Percentiles rank a stretch among this genome's conserved stretches.
phyloP scores from a whole-genome alignment of 2,329 filamentous ascomycete genomes.

The Niveomyces coronatus region DNA sequence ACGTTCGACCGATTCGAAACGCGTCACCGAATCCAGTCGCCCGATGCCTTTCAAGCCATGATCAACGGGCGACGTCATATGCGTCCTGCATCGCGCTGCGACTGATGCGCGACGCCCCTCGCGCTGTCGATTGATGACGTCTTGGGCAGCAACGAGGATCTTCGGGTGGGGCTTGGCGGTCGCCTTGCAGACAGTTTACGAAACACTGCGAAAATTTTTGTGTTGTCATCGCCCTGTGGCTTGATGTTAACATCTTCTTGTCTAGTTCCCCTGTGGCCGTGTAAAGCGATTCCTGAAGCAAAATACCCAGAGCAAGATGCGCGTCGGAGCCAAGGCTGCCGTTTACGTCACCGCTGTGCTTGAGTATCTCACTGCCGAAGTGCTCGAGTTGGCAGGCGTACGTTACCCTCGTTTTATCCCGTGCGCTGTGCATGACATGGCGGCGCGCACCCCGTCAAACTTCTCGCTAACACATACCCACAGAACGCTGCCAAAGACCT shows the following conservation, averaged over 20 bases:
- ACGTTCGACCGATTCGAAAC: conserved; percentile 2
- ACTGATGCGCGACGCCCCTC: conserved; percentile 6
- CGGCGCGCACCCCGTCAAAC: conserved; percentile 8
- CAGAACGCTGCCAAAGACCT: conserved; percentile 97
- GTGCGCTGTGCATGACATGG: background rate
- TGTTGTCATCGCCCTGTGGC: background rate
- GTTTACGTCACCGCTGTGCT: conserved; percentile 97
- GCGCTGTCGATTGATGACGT: conserved; percentile 4
- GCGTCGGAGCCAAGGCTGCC: conserved; percentile 94
- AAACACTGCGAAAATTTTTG: conserved; percentile 10
- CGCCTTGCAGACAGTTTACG: conserved; percentile 10
- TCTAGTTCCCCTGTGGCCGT: conserved; percentile 94
- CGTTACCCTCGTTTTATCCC: conserved; percentile 26
- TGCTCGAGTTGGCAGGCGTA: conserved; percentile 89
- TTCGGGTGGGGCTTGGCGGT: conserved; percentile 11
- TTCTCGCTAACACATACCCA: conserved; percentile 14
- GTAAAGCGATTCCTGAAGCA: conserved; percentile 99
- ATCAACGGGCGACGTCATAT: too few relatives aligned
- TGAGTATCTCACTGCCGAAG: conserved; percentile 96
- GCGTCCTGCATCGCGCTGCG: background rate
- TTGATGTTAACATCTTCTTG: conserved; percentile 14
- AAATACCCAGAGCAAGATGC: conserved; percentile 99
- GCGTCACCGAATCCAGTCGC: conserved; percentile 8
- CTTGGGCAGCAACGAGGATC: background rate
- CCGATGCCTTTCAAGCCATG: too few relatives aligned